Base-by-base conservation (phyloP, 2,329 filamentous ascomycete species). In the Cladosporium velox region DNA sequence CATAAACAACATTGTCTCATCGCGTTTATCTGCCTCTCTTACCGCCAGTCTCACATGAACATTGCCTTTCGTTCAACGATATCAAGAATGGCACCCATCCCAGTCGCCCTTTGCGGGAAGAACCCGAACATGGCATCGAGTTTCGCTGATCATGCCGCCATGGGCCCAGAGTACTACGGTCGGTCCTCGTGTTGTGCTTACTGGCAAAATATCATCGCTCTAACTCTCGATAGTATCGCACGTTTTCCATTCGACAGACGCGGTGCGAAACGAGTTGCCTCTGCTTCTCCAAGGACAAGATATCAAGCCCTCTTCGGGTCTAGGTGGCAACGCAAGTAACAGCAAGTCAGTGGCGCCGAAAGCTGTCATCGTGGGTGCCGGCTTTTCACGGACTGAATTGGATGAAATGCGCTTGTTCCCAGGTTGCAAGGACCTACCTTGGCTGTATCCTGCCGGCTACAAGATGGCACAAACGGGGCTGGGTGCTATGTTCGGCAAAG, bases 361-460 rank as follows among this genome's bases (percentile, higher is more conserved):
- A 34, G 72, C 69, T 12, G 68, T 72, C 49, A 69, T 72, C 49
- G 68, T 72, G 30, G 72, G 72, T 14, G 71, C 67, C 24, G 72
- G 71, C 12, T 73, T 73, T 55, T 67, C 68, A 12, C 61, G 67
- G 15, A 61, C 55, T 21, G 72, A 73, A 59, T 18, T 73, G 30
- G 65, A 70, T 15, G 62, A 67, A 24, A 72, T 72, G 67, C 65
- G 64, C 5, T 55, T 54, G 49, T 30, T 67, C 6, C 65, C 65
- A 30, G 70, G 70, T 32, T 69, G 59, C n/a, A 38, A 66, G 21
- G 65, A 52, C 18, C 34, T 72, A 4, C 67, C 69, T 10, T 72
- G 68, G 68, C 57, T 72, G 52, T 68, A 68, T 38, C 70, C 70
- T 21, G 63, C 69, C 21, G 35, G 66, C 28, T 30, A 64, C 15